Evolutionary conservation across 345 rosid species (phyloP).

Genomic region (Mangifera indica): DNA sequence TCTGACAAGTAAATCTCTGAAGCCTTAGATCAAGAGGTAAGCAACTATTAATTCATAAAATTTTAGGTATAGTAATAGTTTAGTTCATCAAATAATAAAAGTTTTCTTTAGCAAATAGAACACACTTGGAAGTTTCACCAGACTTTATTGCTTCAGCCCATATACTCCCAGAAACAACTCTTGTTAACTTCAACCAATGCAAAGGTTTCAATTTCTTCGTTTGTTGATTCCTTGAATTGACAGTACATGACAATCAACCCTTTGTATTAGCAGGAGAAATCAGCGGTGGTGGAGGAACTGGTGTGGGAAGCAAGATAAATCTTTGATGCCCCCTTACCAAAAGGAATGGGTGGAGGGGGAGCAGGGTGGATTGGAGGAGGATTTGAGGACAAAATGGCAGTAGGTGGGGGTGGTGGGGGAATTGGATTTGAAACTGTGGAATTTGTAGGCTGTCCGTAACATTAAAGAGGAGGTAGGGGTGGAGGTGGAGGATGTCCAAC

Average conservation of each 20-base stretch:
- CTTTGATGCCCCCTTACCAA: too few relatives aligned
- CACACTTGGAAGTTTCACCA: too few relatives aligned
- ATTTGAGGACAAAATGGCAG: too few relatives aligned
- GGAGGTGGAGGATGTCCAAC: slow-evolving; percentile 49
- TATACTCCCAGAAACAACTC: slow-evolving; percentile 92
- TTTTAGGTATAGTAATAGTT: slow-evolving; percentile 10
- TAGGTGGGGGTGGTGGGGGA: too few relatives aligned
- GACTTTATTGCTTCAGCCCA: too few relatives aligned
- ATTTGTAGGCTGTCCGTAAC: slow-evolving; percentile 16
- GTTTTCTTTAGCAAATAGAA: slow-evolving; percentile 20
- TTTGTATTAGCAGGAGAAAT: slow-evolving; percentile 50
- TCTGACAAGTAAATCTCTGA: slow-evolving; percentile 94
- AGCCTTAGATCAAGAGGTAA: slow-evolving; percentile 49
- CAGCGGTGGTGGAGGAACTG: slow-evolving; percentile 56
- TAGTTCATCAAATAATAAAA: slow-evolving; percentile 13
- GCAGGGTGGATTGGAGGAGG: too few relatives aligned
- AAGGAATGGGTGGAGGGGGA: too few relatives aligned
- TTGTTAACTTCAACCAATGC: slow-evolving; percentile 94
- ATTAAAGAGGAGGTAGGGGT: slow-evolving; percentile 46
- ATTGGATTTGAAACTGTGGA: too few relatives aligned
- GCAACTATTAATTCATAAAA: slow-evolving; percentile 16
- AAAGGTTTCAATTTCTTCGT: slow-evolving; percentile 85
- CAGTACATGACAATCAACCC: slow-evolving; percentile 66
- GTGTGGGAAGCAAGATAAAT: slow-evolving; percentile 33
- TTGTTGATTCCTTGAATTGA: slow-evolving; percentile 50